Evolutionary conservation across 2,329 filamentous ascomycete genomes (phyloP).

Genomic region (Fusarium clavum): DNA sequence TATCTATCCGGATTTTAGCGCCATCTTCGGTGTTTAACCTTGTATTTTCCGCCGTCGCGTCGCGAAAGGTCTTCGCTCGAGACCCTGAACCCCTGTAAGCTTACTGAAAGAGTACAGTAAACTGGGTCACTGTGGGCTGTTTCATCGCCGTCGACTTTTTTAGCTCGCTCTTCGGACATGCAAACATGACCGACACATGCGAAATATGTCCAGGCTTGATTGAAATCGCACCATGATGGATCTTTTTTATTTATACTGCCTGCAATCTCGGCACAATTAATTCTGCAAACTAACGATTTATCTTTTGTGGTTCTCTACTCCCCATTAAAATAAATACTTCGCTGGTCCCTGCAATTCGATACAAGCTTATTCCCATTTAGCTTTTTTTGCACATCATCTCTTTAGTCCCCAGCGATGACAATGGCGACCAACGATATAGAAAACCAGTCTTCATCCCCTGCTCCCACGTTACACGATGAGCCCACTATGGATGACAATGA

Average conservation of each 20-base stretch:
- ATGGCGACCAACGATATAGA: slow-evolving; percentile 17
- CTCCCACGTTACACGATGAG: slow-evolving; percentile 31
- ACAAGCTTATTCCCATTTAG: not conserved
- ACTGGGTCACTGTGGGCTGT: not conserved
- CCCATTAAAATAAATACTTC: not conserved
- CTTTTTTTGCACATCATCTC: not conserved
- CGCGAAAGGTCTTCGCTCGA: not conserved
- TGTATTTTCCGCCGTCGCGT: not conserved
- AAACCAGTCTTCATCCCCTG: slow-evolving; percentile 25
- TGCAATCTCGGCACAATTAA: not conserved
- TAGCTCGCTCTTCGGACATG: slow-evolving; percentile 13
- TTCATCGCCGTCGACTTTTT: not conserved
- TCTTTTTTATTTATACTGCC: slow-evolving; percentile 16
- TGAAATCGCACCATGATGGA: slow-evolving; percentile 2
- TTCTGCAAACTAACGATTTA: not conserved
- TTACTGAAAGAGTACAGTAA: not conserved
- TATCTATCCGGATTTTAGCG: slow-evolving; percentile 9
- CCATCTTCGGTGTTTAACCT: slow-evolving; percentile 4
- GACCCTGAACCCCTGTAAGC: not conserved
- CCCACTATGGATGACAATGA: not conserved
- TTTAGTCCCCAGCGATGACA: not conserved
- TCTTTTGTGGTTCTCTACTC: not conserved
- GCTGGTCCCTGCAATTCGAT: not conserved
- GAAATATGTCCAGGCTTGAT: not conserved
- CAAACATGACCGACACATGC: not conserved